These are phyloP conservation scores for Debaryomyces sp. DNA, from an alignment of 1,139 yeast genomes.

Conservation along the genomic window DNA sequence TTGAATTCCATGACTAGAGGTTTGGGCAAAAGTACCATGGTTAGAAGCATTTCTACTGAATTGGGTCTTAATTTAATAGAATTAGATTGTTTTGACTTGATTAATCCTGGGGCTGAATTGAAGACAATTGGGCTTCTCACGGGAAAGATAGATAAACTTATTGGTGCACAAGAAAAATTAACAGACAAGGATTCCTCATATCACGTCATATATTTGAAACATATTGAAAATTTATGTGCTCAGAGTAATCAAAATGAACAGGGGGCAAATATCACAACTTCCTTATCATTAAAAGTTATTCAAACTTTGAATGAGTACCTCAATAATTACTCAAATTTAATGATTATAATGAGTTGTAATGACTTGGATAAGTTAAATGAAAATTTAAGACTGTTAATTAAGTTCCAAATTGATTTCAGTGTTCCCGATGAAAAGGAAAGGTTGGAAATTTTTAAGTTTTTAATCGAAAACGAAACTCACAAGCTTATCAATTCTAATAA, in stretches of 20 bases:
- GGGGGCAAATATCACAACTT: slow-evolving; percentile 55
- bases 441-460: slow-evolving; percentile 57
- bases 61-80: slow-evolving; percentile 72
- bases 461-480: slow-evolving; percentile 32
- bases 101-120: slow-evolving; percentile 70
- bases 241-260: slow-evolving; percentile 67
- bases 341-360: slow-evolving; percentile 70
- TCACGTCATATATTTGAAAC: slow-evolving; percentile 62
- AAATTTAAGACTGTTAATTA: slow-evolving; percentile 65
- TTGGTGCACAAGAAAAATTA: slow-evolving; percentile 20
- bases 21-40: slow-evolving; percentile 74
- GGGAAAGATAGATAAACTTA: slow-evolving; percentile 70
- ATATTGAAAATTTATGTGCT: slow-evolving; percentile 73
- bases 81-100: slow-evolving; percentile 67
- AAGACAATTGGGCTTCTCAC: slow-evolving; percentile 77
- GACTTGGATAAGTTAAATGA: slow-evolving; percentile 74
- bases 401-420: slow-evolving; percentile 73
- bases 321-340: slow-evolving; percentile 34
- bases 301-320: slow-evolving; percentile 62
- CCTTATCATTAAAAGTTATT: slow-evolving; percentile 60
- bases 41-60: slow-evolving; percentile 55
- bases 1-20: slow-evolving; percentile 73
- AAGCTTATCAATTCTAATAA: slow-evolving; percentile 12
- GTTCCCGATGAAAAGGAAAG: slow-evolving; percentile 86
- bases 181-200: slow-evolving; percentile 23